Evolutionary conservation across 345 rosid species (phyloP).

Genomic region (Eucalyptus sp.): DNA sequence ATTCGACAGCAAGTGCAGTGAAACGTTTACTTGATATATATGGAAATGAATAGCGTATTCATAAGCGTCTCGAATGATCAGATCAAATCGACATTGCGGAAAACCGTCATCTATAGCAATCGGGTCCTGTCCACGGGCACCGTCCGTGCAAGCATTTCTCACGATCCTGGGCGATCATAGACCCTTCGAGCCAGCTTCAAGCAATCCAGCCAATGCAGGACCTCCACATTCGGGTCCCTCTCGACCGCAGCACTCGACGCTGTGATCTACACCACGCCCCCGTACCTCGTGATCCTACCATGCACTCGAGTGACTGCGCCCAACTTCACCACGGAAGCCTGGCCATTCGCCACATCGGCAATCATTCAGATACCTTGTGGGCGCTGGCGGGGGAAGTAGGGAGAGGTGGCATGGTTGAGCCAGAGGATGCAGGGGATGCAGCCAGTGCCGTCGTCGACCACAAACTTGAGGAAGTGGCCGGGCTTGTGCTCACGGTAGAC

Average conservation of each 20-base stretch:
- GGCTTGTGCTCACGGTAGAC: constrained; percentile 41
- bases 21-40: not conserved
- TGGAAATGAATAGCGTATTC: not conserved
- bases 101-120: not conserved
- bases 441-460: constrained; percentile 57
- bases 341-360: constrained; percentile 25
- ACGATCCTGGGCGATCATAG: not conserved
- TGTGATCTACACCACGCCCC: constrained; percentile 54
- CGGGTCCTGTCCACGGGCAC: not conserved
- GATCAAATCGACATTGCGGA: not conserved
- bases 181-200: constrained; percentile 27
- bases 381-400: constrained; percentile 33
- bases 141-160: not conserved
- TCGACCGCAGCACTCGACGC: constrained; percentile 43
- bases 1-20: not conserved
- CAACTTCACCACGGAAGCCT: constrained; percentile 23
- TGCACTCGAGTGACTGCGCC: constrained; percentile 55
- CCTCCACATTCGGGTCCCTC: constrained; percentile 75
- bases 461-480: constrained; percentile 47
- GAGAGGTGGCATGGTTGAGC: constrained; percentile 64
- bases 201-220: constrained; percentile 74
- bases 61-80: not conserved
- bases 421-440: constrained; percentile 58
- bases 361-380: constrained; percentile 31
- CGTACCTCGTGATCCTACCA: constrained; percentile 44